These are phyloP conservation scores for Ottelia alismoides DNA, from an alignment of 106 monocot genomes.

Conservation along the genomic window DNA sequence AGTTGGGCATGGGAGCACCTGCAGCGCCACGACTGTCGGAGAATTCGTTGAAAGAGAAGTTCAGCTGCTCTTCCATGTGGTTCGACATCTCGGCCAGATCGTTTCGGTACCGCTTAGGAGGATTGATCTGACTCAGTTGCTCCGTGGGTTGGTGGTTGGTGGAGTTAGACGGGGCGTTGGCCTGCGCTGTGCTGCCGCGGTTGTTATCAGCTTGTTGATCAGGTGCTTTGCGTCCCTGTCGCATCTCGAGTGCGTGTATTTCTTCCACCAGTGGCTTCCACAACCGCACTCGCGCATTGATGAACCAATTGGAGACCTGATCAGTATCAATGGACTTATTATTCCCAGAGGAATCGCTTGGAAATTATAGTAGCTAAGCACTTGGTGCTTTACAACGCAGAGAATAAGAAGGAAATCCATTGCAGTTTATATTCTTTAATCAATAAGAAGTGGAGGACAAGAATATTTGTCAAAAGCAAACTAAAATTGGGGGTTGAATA, in stretches of 20 bases:
- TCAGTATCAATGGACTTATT: too few relatives aligned
- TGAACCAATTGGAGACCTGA: conserved; percentile 88
- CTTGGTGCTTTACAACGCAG: too few relatives aligned
- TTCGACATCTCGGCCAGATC: conserved; percentile 17
- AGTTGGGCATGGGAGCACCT: background rate
- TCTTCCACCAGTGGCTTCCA: conserved; percentile 97
- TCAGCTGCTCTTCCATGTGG: conserved; percentile 20
- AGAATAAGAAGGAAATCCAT: too few relatives aligned
- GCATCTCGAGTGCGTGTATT: conserved; percentile 49
- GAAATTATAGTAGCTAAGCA: too few relatives aligned
- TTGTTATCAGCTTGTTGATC: background rate
- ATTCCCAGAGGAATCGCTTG: too few relatives aligned
- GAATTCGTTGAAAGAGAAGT: conserved; percentile 12
- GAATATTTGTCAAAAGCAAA: too few relatives aligned
- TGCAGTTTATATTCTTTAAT: too few relatives aligned
- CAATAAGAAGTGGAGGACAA: too few relatives aligned
- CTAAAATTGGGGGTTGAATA: too few relatives aligned
- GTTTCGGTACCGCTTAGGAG: conserved; percentile 10
- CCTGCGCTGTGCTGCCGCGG: conserved; percentile 1
- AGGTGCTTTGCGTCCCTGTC: conserved; percentile 12
- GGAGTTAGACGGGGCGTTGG: background rate
- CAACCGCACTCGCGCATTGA: conserved; percentile 71
- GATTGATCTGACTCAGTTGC: conserved; percentile 5
- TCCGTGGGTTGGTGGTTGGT: conserved; percentile 3
- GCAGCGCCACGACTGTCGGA: conserved; percentile 1